Percentiles rank a stretch among this genome's conserved stretches.
phyloP scores from a whole-genome alignment of 2,329 filamentous ascomycete species.

The Penicillium hordei region DNA sequence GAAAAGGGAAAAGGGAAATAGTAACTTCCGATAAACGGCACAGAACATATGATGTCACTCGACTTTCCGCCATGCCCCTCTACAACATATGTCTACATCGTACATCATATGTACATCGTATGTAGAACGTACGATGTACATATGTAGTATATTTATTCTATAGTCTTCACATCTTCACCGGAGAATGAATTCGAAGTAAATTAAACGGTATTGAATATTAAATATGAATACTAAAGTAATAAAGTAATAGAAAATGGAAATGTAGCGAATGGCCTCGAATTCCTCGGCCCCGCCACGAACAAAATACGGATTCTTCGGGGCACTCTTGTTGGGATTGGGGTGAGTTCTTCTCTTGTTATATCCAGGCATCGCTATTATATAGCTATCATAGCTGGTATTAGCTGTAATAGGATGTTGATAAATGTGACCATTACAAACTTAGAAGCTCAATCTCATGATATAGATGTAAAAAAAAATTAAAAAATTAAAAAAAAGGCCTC shows the following conservation, averaged over 20 bases:
- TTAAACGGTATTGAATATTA: background rate
- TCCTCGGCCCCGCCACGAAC: conserved; percentile 29
- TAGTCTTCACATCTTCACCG: background rate
- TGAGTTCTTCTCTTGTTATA: background rate
- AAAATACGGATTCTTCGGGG: conserved; percentile 20
- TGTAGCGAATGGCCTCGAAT: conserved; percentile 18
- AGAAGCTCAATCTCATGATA: background rate
- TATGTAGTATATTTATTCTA: background rate
- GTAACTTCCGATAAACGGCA: conserved; percentile 2
- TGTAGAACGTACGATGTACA: background rate
- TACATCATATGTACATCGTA: background rate
- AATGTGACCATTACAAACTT: background rate
- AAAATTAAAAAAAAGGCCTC: too few species aligned
- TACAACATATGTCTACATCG: background rate
- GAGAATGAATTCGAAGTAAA: background rate
- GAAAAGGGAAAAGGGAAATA: background rate
- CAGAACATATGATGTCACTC: conserved; percentile 5
- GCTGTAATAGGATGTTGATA: background rate
- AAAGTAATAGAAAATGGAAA: conserved; percentile 3
- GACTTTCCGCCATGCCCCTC: background rate
- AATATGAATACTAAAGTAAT: background rate
- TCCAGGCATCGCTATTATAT: background rate
- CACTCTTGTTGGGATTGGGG: background rate
- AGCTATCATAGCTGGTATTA: background rate
- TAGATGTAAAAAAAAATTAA: background rate